Evolutionary conservation across 148 eudicot genomes (phyloP).

Genomic region (Amaranthus cruentus): DNA sequence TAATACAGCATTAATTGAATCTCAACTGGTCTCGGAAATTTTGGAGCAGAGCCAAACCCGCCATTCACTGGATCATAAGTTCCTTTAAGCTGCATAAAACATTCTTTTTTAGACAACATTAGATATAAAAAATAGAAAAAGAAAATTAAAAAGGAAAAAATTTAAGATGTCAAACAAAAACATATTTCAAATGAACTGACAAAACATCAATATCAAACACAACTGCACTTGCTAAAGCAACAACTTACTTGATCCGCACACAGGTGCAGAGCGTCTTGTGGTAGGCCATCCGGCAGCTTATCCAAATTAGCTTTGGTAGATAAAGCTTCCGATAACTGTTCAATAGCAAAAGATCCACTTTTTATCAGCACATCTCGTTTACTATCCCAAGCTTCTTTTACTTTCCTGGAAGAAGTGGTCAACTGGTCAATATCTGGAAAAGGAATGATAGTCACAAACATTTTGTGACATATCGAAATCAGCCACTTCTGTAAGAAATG

Average conservation of each 20-base stretch:
- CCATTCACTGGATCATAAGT: slow-evolving; percentile 71
- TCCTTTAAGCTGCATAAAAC: slow-evolving; percentile 49
- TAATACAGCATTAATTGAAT: slow-evolving; percentile 74
- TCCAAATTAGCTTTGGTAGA: slow-evolving; percentile 53
- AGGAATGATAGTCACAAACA: slow-evolving; percentile 1
- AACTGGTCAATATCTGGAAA: neutral
- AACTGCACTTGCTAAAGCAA: neutral
- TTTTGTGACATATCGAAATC: neutral
- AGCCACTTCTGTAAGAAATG: neutral
- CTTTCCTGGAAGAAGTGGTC: slow-evolving; percentile 54
- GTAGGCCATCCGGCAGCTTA: slow-evolving; percentile 58
- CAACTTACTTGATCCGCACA: slow-evolving; percentile 66
- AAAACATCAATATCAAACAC: neutral
- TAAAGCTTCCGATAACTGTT: slow-evolving; percentile 88
- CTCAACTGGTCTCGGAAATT: slow-evolving; percentile 95
- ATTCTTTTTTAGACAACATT: neutral
- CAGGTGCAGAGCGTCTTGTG: slow-evolving; percentile 49
- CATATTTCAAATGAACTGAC: too few relatives aligned
- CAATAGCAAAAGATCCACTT: slow-evolving; percentile 88
- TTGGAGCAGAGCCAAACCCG: slow-evolving; percentile 91
- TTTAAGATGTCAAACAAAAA: neutral
- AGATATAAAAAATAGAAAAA: neutral
- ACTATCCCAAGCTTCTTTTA: slow-evolving; percentile 88
- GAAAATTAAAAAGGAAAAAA: neutral
- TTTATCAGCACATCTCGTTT: slow-evolving; percentile 63